Conservation (phyloP, 2,329 filamentous ascomycete species). For the Triangularia setosa region DNA sequence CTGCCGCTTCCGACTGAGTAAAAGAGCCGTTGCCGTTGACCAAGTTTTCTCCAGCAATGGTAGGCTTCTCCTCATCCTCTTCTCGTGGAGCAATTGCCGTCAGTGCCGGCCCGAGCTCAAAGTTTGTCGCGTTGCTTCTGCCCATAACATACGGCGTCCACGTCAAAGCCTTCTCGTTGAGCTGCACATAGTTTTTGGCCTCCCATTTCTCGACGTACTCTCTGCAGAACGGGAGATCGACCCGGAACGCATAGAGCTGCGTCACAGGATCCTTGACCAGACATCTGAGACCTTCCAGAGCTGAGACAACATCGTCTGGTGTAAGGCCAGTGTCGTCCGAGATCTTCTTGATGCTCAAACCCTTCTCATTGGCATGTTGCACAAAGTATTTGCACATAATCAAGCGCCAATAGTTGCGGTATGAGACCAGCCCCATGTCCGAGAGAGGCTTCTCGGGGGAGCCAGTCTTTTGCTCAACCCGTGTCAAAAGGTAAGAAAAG, state of each 20-base stretch:
- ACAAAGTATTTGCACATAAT: slow-evolving; percentile 82
- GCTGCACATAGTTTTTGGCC: slow-evolving; percentile 77
- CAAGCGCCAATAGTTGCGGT: slow-evolving; percentile 94
- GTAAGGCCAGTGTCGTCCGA: slow-evolving; percentile 94
- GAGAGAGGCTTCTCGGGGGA: slow-evolving; percentile 96
- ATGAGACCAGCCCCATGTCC: slow-evolving; percentile 96
- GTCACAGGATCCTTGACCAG: slow-evolving; percentile 87
- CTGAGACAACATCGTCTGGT: slow-evolving; percentile 91
- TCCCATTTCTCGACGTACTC: slow-evolving; percentile 89
- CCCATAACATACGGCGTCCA: slow-evolving; percentile 99
- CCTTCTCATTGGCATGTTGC: slow-evolving; percentile 46
- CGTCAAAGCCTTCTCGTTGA: slow-evolving; percentile 74
- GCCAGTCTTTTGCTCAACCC: slow-evolving; percentile 88
- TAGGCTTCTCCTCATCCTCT: slow-evolving; percentile 55
- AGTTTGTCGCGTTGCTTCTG: slow-evolving; percentile 73
- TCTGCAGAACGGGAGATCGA: slow-evolving; percentile 80
- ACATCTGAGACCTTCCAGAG: slow-evolving; percentile 82
- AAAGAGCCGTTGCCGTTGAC: slow-evolving; percentile 32
- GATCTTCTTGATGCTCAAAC: slow-evolving; percentile 62
- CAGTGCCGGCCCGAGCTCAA: slow-evolving; percentile 75
- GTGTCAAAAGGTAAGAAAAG: slow-evolving; percentile 93
- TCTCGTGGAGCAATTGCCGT: slow-evolving; percentile 86
- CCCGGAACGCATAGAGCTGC: slow-evolving; percentile 80
- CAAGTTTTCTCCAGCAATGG: slow-evolving; percentile 31
- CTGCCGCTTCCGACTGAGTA: slow-evolving; percentile 22